phyloP scores from a whole-genome alignment of 2,329 filamentous ascomycete genomes.

The Curvularia sp. region DNA sequence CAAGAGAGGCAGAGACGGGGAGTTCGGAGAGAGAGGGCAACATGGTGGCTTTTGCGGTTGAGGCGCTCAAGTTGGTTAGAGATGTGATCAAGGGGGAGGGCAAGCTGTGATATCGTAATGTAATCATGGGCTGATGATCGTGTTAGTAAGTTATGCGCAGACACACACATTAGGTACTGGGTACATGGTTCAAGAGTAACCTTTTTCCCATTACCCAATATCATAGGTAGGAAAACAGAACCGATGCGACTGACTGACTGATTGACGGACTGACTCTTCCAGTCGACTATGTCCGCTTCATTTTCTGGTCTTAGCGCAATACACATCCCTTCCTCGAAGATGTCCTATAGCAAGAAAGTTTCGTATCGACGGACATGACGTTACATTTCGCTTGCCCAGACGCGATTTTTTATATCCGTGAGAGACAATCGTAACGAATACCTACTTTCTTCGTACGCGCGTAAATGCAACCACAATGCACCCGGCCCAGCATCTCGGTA shows the following conservation, averaged over 20 bases:
- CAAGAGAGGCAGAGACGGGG: conserved; percentile 64
- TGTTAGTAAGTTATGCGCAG: neutral
- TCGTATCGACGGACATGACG: neutral
- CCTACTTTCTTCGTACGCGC: neutral
- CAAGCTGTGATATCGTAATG: conserved; percentile 42
- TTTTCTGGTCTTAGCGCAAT: neutral
- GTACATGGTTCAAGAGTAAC: neutral
- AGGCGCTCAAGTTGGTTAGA: conserved; percentile 63
- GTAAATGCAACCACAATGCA: neutral
- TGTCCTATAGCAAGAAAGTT: neutral
- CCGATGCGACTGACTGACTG: neutral
- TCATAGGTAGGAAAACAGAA: neutral
- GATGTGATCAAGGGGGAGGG: conserved; percentile 61
- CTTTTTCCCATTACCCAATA: neutral
- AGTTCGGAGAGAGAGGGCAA: conserved; percentile 64
- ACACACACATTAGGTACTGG: neutral
- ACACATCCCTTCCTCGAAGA: neutral
- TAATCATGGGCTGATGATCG: neutral
- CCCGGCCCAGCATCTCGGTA: neutral
- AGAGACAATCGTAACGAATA: neutral
- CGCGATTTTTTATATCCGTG: neutral
- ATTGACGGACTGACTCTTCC: neutral
- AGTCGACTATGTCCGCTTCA: neutral
- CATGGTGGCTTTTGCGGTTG: conserved; percentile 68
- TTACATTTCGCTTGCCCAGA: neutral